Conservation (phyloP, 805 yeast genomes). For the Saturnispora mendoncae region DNA sequence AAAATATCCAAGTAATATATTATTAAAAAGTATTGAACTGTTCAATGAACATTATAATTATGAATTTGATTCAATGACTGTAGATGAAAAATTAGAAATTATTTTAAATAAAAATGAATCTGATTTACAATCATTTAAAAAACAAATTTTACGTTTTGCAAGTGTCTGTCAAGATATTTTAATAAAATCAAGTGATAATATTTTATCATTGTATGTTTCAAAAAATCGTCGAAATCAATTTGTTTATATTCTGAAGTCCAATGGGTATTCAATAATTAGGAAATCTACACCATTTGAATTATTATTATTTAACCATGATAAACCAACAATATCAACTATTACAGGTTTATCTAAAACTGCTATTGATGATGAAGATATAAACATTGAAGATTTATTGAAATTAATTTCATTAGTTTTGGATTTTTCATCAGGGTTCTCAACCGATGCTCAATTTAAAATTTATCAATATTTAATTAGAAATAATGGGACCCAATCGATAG, state of each 20-base stretch:
- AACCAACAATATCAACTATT: background rate
- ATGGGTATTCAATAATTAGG: constrained; percentile 29
- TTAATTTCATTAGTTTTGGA: constrained; percentile 8
- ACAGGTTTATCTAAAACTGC: constrained; percentile 16
- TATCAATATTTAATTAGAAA: constrained; percentile 15
- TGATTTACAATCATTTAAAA: constrained; percentile 31
- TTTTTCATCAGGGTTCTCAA: constrained; percentile 28
- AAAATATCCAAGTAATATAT: constrained; percentile 38
- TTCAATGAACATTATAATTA: constrained; percentile 14
- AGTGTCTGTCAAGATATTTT: constrained; percentile 61
- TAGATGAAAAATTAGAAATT: constrained; percentile 27
- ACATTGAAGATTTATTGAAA: constrained; percentile 8
- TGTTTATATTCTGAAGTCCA: constrained; percentile 29
- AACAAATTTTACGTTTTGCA: constrained; percentile 62
- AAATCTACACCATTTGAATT: constrained; percentile 28
- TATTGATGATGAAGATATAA: constrained; percentile 6
- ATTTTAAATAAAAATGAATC: constrained; percentile 15
- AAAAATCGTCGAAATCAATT: constrained; percentile 14
- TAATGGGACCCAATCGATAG: constrained; percentile 26
- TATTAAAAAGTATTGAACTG: constrained; percentile 36
- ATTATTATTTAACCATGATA: constrained; percentile 16
- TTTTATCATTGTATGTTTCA: constrained; percentile 13
- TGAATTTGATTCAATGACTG: constrained; percentile 15
- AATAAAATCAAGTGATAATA: constrained; percentile 33
- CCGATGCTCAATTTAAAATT: constrained; percentile 31